Conservation (phyloP, 805 yeast species). For the Teunomyces funiuensis region DNA sequence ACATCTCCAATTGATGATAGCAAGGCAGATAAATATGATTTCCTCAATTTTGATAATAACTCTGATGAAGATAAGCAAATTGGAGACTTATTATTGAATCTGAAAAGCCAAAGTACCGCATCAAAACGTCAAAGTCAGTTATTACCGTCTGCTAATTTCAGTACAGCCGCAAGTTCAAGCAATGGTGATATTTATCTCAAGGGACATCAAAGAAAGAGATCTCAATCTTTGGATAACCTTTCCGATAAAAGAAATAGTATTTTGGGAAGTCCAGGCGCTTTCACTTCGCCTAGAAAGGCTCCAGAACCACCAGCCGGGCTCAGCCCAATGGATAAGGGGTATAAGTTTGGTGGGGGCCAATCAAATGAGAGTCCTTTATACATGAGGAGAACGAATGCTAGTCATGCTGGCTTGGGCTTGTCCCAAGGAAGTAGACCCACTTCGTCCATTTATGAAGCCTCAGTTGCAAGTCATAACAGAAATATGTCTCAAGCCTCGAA, state of each 20-base stretch:
- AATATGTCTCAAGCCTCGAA: conserved; percentile 40
- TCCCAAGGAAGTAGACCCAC: conserved; percentile 39
- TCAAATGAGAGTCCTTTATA: conserved; percentile 13
- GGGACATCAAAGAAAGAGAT: conserved; percentile 47
- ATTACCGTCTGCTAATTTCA: conserved; percentile 10
- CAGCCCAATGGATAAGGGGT: conserved; percentile 28
- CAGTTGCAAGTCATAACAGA: conserved; percentile 40
- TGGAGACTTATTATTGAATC: conserved; percentile 12
- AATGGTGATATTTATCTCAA: conserved; percentile 1
- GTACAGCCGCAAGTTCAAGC: conserved; percentile 4
- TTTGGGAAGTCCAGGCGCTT: conserved; percentile 30
- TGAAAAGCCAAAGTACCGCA: neutral
- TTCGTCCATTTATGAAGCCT: conserved; percentile 52
- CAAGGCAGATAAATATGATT: neutral
- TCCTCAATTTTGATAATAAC: conserved; percentile 13
- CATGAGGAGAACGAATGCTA: conserved; percentile 24
- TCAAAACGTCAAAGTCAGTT: conserved; percentile 5
- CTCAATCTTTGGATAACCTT: conserved; percentile 52
- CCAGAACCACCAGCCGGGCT: conserved; percentile 61
- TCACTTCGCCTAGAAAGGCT: conserved; percentile 69
- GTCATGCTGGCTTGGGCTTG: conserved; percentile 17
- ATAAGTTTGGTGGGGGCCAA: conserved; percentile 32
- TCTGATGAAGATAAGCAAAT: conserved; percentile 14
- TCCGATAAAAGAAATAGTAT: conserved; percentile 13
- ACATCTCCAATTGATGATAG: neutral